Conservation (phyloP, 495 filamentous ascomycete genomes). For the Aspergillus bertholletiae region DNA sequence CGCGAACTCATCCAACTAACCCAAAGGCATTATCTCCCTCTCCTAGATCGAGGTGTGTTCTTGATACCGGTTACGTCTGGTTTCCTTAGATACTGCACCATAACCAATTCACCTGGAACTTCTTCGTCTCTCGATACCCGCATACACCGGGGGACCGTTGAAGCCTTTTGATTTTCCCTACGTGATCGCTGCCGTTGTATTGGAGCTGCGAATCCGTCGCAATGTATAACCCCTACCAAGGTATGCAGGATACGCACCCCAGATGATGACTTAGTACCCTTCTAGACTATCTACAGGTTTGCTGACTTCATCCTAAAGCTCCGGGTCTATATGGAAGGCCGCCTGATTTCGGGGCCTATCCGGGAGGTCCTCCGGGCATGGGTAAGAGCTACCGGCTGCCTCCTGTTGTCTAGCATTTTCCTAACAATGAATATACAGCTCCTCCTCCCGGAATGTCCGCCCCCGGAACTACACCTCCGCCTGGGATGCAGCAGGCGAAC, state of each 20-base stretch:
- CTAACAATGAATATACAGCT: slow-evolving; percentile 23
- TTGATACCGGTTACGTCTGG: background rate
- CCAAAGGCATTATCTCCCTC: background rate
- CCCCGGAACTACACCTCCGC: slow-evolving; percentile 73
- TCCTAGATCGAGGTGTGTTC: background rate
- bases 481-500: slow-evolving; percentile 74
- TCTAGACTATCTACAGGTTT: background rate
- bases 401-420: background rate
- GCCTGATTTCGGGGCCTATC: slow-evolving; percentile 69
- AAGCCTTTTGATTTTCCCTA: background rate
- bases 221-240: slow-evolving; percentile 79
- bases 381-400: slow-evolving; percentile 50
- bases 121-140: background rate
- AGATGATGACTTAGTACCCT: background rate
- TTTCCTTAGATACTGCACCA: background rate
- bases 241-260: slow-evolving; percentile 31
- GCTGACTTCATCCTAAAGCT: slow-evolving; percentile 26
- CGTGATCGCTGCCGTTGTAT: background rate
- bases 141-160: no score
- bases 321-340: slow-evolving; percentile 64
- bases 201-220: slow-evolving; percentile 18
- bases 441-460: slow-evolving; percentile 67
- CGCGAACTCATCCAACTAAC: slow-evolving; percentile 1
- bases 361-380: slow-evolving; percentile 81
- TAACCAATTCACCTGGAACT: background rate